These are phyloP conservation scores for Euclidium syriacum DNA, from an alignment of 345 rosid species.

Conservation along the genomic window DNA sequence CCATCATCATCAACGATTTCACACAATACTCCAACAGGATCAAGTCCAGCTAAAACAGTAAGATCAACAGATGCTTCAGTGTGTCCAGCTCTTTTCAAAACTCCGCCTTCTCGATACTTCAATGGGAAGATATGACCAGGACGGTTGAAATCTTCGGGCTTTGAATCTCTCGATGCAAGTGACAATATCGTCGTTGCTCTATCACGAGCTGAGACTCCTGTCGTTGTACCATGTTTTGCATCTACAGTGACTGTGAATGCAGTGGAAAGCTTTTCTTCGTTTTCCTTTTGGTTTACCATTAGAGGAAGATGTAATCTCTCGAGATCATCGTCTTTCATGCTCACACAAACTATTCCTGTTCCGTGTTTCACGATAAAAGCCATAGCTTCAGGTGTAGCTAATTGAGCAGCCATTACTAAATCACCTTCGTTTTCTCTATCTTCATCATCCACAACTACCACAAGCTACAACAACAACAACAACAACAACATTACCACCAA, in stretches of 20 bases:
- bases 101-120: slow-evolving; percentile 85
- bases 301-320: slow-evolving; percentile 79
- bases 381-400: slow-evolving; percentile 90
- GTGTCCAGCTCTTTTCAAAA: slow-evolving; percentile 88
- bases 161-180: slow-evolving; percentile 76
- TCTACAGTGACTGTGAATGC: slow-evolving; percentile 96
- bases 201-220: slow-evolving; percentile 87
- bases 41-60: slow-evolving; percentile 68
- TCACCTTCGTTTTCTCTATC: slow-evolving; percentile 96
- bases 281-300: slow-evolving; percentile 76
- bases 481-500: slow-evolving; percentile 1
- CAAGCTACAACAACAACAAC: too few relatives aligned
- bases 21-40: slow-evolving; percentile 74
- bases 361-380: slow-evolving; percentile 92
- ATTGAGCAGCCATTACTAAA: slow-evolving; percentile 80
- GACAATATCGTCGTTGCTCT: slow-evolving; percentile 72
- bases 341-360: slow-evolving; percentile 87
- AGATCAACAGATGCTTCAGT: slow-evolving; percentile 95
- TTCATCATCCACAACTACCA: slow-evolving; percentile 89
- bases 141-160: slow-evolving; percentile 82
- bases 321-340: slow-evolving; percentile 75
- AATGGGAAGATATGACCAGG: slow-evolving; percentile 87
- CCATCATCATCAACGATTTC: slow-evolving; percentile 91
- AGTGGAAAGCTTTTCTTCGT: slow-evolving; percentile 78
- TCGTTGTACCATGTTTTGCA: slow-evolving; percentile 85